Evolutionary conservation across 495 filamentous ascomycete species (phyloP).

Genomic region (Trichoderma asperelloides): DNA sequence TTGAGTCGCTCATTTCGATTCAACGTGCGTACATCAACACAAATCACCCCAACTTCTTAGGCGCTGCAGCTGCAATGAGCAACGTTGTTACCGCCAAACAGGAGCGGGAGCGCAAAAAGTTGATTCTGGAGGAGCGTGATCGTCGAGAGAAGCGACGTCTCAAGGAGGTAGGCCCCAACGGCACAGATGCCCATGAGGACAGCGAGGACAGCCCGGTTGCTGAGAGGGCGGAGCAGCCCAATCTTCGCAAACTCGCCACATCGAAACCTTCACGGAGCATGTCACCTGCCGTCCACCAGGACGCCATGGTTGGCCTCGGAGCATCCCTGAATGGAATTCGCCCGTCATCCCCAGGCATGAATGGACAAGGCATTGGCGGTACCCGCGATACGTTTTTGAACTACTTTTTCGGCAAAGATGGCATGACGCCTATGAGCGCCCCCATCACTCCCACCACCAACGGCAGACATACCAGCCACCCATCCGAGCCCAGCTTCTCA

Average conservation of each 20-base stretch:
- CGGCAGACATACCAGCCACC: slow-evolving; percentile 60
- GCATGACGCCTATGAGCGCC: slow-evolving; percentile 29
- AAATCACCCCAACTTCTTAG: slow-evolving; percentile 97
- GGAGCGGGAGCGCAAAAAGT: slow-evolving; percentile 76
- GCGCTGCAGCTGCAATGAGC: slow-evolving; percentile 95
- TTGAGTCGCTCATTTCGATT: slow-evolving; percentile 93
- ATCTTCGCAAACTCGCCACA: slow-evolving; percentile 25
- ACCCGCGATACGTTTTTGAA: slow-evolving; percentile 86
- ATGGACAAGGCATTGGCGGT: slow-evolving; percentile 34
- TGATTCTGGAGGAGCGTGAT: slow-evolving; percentile 71
- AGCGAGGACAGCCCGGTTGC: slow-evolving; percentile 56
- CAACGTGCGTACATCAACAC: slow-evolving; percentile 99
- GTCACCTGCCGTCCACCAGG: slow-evolving; percentile 68
- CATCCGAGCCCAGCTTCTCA: slow-evolving; percentile 68
- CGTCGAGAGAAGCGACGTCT: slow-evolving; percentile 72
- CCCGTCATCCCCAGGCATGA: slow-evolving; percentile 53
- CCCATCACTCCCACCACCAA: slow-evolving; percentile 14
- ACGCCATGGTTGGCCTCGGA: slow-evolving; percentile 49
- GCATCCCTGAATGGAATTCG: slow-evolving; percentile 60
- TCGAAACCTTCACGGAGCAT: slow-evolving; percentile 60
- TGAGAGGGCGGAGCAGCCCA: slow-evolving; percentile 45
- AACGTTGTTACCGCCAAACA: slow-evolving; percentile 89
- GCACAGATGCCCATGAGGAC: slow-evolving; percentile 59
- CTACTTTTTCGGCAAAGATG: slow-evolving; percentile 98
- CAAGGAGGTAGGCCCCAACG: slow-evolving; percentile 77